Base-by-base conservation (phyloP, 2,329 filamentous ascomycete species). In the Xylariaceae sp. region DNA sequence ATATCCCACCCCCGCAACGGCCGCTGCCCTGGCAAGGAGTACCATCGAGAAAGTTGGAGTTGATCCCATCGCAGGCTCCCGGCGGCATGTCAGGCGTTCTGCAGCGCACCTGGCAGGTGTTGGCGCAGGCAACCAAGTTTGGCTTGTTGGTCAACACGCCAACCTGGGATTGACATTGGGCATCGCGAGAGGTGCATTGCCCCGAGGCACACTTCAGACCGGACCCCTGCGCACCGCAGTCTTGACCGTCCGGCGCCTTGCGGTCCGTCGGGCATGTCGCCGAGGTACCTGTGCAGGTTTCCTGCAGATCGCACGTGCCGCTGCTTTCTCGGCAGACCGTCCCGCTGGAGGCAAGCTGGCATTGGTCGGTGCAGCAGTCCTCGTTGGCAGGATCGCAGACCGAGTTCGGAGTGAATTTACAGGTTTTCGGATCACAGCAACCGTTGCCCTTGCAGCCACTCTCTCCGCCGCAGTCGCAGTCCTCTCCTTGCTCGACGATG, bases 1-100 rank as follows among this genome's bases (percentile, higher is more conserved):
- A 98, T 51, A 71, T 67, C 30, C 92, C 92, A 53, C 89, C 90
- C 36, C 62, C 59, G 62, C 92, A 98, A 40, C 69, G 72, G 5
- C 92, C 92, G 38, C 87, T 86, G 13, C 83, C 85, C 36, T 79
- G 74, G 59, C 92, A 98, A 2, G 76, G 68, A 1, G 92, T 97
- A 13, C 92, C 92, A 58, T 98, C 92, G 19, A 97, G 70, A 65
- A 94, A 97, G 64, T 94, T 92, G 59, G 96, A 88, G 59, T 86
- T 82, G 66, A 94, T 76, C 15, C 75, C 74, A 44, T 84, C 81
- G 62, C 88, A 95, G 6, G 74, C 70, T 41, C 76, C 75, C 5
- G 67, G 47, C 6, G 77, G 77, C 41, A 89, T 81, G 40, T 78
- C 69, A 4, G 86, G 79, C 16, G 82, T 83, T 3, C 74, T 72